phyloP scores from a whole-genome alignment of 768 basidiomycete genomes.

The Cystobasidium onofrii region DNA sequence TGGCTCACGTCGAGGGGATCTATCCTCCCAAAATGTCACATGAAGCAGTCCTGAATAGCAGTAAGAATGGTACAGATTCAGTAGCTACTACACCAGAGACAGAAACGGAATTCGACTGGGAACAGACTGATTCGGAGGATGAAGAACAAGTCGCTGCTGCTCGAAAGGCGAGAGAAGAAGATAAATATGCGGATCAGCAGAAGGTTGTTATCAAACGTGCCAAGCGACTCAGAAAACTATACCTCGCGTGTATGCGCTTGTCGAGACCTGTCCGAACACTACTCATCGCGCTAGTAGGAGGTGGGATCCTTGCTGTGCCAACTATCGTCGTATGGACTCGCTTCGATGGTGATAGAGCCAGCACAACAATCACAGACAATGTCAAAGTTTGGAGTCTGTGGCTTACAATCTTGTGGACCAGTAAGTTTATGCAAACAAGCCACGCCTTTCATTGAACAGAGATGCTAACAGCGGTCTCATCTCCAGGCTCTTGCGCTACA shows the following conservation, averaged over 20 bases:
- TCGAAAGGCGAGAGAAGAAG: conserved; percentile 19
- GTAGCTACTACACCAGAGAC: conserved; percentile 12
- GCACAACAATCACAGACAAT: conserved; percentile 47
- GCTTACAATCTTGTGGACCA: conserved; percentile 60
- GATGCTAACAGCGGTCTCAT: not conserved
- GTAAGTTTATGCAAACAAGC: conserved; percentile 54
- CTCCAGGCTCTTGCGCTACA: not conserved
- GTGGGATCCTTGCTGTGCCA: conserved; percentile 61
- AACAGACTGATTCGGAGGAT: conserved; percentile 24
- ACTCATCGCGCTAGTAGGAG: conserved; percentile 56
- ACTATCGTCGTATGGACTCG: conserved; percentile 60
- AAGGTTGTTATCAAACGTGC: conserved; percentile 17
- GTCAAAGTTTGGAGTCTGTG: conserved; percentile 59
- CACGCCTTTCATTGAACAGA: not conserved
- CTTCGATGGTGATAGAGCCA: conserved; percentile 51
- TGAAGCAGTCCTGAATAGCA: not conserved
- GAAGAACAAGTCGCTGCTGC: conserved; percentile 26
- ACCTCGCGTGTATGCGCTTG: conserved; percentile 27
- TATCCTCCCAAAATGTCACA: conserved; percentile 1
- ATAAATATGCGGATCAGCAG: conserved; percentile 1
- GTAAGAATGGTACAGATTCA: not conserved
- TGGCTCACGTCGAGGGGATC: conserved; percentile 7
- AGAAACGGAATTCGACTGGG: conserved; percentile 31
- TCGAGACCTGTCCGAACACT: conserved; percentile 49
- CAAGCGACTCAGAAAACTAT: conserved; percentile 30